These are phyloP conservation scores for Trypanosoma platydactyli DNA, from an alignment of 208 protist species.

Conservation along the genomic window DNA sequence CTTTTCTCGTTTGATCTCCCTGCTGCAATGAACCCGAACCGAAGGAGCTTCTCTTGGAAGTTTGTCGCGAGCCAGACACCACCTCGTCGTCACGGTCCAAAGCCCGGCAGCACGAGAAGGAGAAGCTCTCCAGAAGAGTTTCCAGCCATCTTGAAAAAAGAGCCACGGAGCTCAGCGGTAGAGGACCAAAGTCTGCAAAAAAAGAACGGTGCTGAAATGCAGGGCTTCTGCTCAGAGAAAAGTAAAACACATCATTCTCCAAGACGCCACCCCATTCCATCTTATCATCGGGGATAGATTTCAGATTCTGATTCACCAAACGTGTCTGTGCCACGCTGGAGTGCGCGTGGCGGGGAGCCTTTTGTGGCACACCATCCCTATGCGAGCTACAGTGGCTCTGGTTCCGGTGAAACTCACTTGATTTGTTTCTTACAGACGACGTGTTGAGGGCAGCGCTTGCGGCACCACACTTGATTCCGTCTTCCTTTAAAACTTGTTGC, in stretches of 20 bases:
- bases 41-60: no score
- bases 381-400: no score
- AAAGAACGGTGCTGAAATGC: constrained; percentile 87
- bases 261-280: constrained; percentile 7
- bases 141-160: constrained; percentile 66
- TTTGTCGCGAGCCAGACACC: constrained; percentile 5
- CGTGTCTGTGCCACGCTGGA: neutral
- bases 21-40: neutral
- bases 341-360: neutral
- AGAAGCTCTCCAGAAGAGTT: constrained; percentile 33
- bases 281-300: constrained; percentile 17
- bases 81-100: neutral
- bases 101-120: constrained; percentile 27
- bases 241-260: constrained; percentile 39
- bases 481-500: neutral
- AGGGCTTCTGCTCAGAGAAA: constrained; percentile 36
- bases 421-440: no score
- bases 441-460: neutral
- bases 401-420: no score
- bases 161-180: constrained; percentile 79
- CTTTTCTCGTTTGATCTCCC: neutral
- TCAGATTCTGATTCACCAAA: constrained; percentile 17
- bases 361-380: no score
- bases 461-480: constrained; percentile 2
- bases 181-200: constrained; percentile 93